Base-by-base conservation (phyloP, 495 filamentous ascomycete species). In the Neurospora cerealis region DNA sequence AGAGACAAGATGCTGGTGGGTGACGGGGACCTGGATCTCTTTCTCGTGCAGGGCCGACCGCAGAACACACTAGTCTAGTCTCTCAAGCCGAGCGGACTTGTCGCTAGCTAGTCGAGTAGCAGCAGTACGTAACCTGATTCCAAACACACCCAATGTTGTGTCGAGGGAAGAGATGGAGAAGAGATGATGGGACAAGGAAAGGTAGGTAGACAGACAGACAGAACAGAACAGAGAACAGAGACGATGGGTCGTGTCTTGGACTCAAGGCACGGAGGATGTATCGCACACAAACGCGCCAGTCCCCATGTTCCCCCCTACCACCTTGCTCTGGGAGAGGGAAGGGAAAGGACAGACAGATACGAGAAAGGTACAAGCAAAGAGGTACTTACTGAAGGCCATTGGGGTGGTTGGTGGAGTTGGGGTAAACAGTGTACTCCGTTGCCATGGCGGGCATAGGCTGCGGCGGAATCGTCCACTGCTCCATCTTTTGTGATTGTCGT, bases 301-400 rank as follows among this genome's bases (percentile, higher is more conserved):
- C 41, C 41, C 13, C 42, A 54, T 54, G 46, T 54, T 54, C 46
- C 44, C 44, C 44, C 44, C n/a, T 48, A 24, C 44, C 44, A 48
- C 19, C n/a, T 10, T 48, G 21, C 21, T 54, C 44, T 21, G 44
- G 46, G 48, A 54, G 69, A 69, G 32, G 41, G 66, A 24, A 69
- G 60, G 48, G 36, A 72, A 73, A 74, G 69, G 73, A 74, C 44
- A 75, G 48, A 28, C 71, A 76, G 80, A 80, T 80, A 84, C 80
- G 74, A 80, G 3, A 80, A 79, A 77, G 80, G 80, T 82, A 85
- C 82, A 83, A 83, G 76, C 72, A 79, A 75, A 79, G 71, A 83
- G 79, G 83, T 86, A 87, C 85, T 85, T 77, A 87, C 85, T 87
- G 85, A 75, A 86, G 79, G 74, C 85, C 84, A 77, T 82, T 84